Conservation (phyloP, 2,329 filamentous ascomycete genomes). For the Aphanocladium album region DNA sequence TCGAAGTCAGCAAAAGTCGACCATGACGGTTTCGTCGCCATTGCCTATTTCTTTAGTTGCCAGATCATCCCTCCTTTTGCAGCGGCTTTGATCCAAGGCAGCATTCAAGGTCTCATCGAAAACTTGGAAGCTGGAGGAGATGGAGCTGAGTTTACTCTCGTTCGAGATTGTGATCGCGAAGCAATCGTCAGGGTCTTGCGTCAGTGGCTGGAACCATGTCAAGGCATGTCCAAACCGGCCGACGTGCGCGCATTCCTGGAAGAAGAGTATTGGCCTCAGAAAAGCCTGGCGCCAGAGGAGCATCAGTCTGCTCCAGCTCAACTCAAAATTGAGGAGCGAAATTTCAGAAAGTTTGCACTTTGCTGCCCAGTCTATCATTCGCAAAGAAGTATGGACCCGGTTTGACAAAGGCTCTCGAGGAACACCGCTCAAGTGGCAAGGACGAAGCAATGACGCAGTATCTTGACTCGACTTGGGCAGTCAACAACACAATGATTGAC, state of each 20-base stretch:
- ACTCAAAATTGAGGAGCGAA: not conserved
- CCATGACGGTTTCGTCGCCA: slow-evolving; percentile 14
- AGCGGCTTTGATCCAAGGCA: slow-evolving; percentile 15
- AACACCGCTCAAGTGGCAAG: not conserved
- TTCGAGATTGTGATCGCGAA: not conserved
- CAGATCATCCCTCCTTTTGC: slow-evolving; percentile 18
- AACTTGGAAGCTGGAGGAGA: slow-evolving; percentile 14
- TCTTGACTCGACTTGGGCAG: not conserved
- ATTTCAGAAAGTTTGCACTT: not conserved
- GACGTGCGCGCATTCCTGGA: slow-evolving; percentile 9
- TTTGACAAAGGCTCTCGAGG: not conserved
- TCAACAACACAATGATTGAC: slow-evolving; percentile 6
- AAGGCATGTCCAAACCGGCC: not conserved
- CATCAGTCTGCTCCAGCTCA: not conserved
- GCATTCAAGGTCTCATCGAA: slow-evolving; percentile 17
- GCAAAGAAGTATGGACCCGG: not conserved
- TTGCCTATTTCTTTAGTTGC: slow-evolving; percentile 19
- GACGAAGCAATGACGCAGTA: not conserved
- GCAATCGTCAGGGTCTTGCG: slow-evolving; percentile 14
- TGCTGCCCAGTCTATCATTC: not conserved
- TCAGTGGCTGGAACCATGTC: slow-evolving; percentile 12
- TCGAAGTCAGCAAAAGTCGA: not conserved
- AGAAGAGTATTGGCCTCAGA: not conserved
- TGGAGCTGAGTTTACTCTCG: not conserved
- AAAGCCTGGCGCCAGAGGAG: not conserved